Conservation (phyloP, 352 stramenopile genomes). For the Globisporangium orthogonon region DNA sequence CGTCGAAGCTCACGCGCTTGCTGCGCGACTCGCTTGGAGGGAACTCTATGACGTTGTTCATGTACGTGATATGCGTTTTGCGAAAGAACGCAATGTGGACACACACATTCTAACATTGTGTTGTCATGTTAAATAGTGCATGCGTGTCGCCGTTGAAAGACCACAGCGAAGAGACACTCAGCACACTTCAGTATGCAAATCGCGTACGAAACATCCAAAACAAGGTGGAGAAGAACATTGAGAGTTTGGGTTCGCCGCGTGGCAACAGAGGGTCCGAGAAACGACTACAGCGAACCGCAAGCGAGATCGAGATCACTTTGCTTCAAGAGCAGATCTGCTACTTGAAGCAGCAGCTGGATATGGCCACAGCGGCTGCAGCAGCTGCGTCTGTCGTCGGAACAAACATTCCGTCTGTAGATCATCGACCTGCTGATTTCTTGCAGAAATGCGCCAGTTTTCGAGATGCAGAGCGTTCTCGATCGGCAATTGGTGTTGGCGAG, state of each 20-base stretch:
- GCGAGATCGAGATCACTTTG: slow-evolving; percentile 31
- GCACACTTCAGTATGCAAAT: slow-evolving; percentile 72
- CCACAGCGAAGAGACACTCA: slow-evolving; percentile 54
- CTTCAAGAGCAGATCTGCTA: slow-evolving; percentile 39
- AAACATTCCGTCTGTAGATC: slow-evolving; percentile 1
- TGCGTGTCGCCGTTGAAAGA: slow-evolving; percentile 50
- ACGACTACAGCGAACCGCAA: slow-evolving; percentile 15
- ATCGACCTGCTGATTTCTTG: not conserved
- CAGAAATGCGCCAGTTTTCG: slow-evolving; percentile 4
- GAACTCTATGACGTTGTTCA: slow-evolving; percentile 53
- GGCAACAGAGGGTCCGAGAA: not conserved
- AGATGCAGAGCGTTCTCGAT: not conserved
- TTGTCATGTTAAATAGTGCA: slow-evolving; percentile 23
- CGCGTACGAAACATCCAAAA: slow-evolving; percentile 71
- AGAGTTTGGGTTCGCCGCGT: slow-evolving; percentile 18
- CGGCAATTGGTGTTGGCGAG: not conserved
- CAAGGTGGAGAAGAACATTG: slow-evolving; percentile 58
- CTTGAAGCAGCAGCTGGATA: slow-evolving; percentile 29
- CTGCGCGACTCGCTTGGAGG: slow-evolving; percentile 47
- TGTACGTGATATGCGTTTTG: slow-evolving; percentile 19
- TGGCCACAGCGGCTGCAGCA: slow-evolving; percentile 9
- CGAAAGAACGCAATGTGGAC: not conserved
- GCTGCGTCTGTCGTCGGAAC: slow-evolving; percentile 4
- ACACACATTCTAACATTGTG: not conserved
- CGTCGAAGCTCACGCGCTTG: slow-evolving; percentile 48